Conservation (phyloP, 1,284 basidiomycete genomes). For the Trametes sp. region DNA sequence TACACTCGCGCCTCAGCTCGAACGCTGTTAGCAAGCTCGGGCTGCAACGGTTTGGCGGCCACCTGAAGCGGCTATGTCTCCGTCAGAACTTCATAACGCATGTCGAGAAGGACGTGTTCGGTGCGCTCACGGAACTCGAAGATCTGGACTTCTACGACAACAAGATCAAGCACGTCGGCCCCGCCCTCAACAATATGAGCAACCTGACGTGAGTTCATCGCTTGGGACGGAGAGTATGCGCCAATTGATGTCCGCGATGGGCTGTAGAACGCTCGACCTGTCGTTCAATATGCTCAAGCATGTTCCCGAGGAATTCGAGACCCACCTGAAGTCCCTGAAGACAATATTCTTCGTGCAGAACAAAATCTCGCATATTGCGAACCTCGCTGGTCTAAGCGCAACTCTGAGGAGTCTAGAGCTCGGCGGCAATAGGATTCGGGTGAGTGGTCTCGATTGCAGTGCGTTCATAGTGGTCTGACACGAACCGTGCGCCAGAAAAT, state of each 20-base stretch:
- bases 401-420: constrained; percentile 88
- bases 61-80: constrained; percentile 83
- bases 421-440: constrained; percentile 91
- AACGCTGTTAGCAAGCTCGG: constrained; percentile 62
- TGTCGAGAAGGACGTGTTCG: constrained; percentile 75
- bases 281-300: constrained; percentile 92
- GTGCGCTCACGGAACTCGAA: constrained; percentile 73
- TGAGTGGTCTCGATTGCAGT: constrained; percentile 43
- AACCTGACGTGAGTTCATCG: constrained; percentile 70
- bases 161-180: constrained; percentile 78
- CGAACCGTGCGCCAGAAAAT: constrained; percentile 65
- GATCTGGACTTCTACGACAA: constrained; percentile 98
- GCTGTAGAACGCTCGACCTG: constrained; percentile 82
- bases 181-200: constrained; percentile 67
- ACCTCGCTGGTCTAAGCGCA: constrained; percentile 65
- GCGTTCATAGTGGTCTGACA: neutral
- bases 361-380: constrained; percentile 84
- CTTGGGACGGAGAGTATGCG: neutral
- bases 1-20: constrained; percentile 81
- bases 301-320: constrained; percentile 69
- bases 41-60: constrained; percentile 73
- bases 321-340: constrained; percentile 64
- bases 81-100: constrained; percentile 88
- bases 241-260: too few species aligned
- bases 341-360: constrained; percentile 97